Evolutionary conservation across 441 rosid genomes (phyloP), one percentile per base, ranked within the genome.

Genomic region (Arabidopsis lyrata): DNA sequence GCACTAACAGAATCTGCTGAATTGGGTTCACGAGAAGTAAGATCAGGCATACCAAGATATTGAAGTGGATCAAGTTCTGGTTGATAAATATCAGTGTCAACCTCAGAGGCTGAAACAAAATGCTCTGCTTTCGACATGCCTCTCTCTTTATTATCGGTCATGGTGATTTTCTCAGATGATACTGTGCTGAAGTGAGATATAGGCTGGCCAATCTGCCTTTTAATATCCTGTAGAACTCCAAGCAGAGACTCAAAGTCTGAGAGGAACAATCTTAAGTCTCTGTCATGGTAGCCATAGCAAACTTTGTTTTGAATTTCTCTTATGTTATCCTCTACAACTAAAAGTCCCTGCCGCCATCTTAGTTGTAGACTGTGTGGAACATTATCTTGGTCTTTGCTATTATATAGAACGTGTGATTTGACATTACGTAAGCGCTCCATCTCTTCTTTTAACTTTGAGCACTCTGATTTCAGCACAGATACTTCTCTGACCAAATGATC

Each of bases 401-500:
- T 45, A 81, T 61, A 76, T 47, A 86, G 75, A 70, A 73, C 79
- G 77, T 74, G 72, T 67, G 76, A 15, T 61, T 84, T 86, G 58
- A 79, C 71, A 32, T 78, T 73, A 71, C 75, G 80, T 56, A 89
- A 72, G 53, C 58, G 80, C 78, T 83, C 92, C 70, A 93, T 84
- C 78, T 93, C 97, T 77, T 66, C 81, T 82, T 89, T 90, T 82
- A 91, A 83, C 78, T 86, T 84, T 16, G 82, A 86, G 80, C 97
- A 90, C 79, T 93, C 97, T 16, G 86, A 87, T 79, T 90, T 91
- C 78, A 96, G 81, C 52, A 77, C 77, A 45, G 91, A 89, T 60
- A 93, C 97, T 86, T 93, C 97, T 76, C 81, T 86, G 10, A 79
- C 85, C 77, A 96, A 85, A 66, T 84, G 87, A 67, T 89, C 92